Evolutionary conservation across 2,329 filamentous ascomycete species (phyloP).

Genomic region (Nemania serpens): DNA sequence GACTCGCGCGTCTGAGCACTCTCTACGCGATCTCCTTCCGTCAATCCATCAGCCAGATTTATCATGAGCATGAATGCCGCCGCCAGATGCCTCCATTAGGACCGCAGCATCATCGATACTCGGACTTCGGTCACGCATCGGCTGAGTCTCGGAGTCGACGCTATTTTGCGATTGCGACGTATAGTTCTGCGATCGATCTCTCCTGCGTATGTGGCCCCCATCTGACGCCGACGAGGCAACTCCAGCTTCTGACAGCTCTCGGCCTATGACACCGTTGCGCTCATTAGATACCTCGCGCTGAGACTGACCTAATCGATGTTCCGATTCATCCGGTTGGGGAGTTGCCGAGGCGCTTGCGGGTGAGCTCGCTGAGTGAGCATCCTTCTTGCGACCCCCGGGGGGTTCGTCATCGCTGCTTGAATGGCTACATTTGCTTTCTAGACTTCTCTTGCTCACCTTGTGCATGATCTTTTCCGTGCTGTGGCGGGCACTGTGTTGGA

Average conservation of each 20-base stretch:
- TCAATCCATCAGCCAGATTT: not conserved
- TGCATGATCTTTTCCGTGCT: slow-evolving; percentile 41
- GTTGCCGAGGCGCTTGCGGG: slow-evolving; percentile 12
- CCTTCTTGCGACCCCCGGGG: slow-evolving; percentile 18
- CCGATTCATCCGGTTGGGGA: slow-evolving; percentile 26
- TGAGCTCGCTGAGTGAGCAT: slow-evolving; percentile 17
- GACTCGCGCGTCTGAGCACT: not conserved
- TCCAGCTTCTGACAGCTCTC: slow-evolving; percentile 45
- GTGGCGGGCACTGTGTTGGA: slow-evolving; percentile 38
- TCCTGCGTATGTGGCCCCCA: slow-evolving; percentile 19
- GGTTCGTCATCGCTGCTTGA: slow-evolving; percentile 39
- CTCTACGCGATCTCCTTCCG: not conserved
- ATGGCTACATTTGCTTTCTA: slow-evolving; percentile 38
- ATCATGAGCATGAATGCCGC: not conserved
- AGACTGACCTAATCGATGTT: slow-evolving; percentile 30
- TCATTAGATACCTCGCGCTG: slow-evolving; percentile 36
- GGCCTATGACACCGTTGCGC: slow-evolving; percentile 46
- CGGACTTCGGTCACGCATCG: not conserved
- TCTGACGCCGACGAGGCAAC: slow-evolving; percentile 29
- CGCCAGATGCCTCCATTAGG: slow-evolving; percentile 19
- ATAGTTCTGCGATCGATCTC: slow-evolving; percentile 24
- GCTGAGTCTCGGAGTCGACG: not conserved
- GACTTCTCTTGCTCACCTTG: slow-evolving; percentile 43
- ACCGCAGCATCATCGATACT: slow-evolving; percentile 25
- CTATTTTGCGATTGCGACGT: slow-evolving; percentile 12